Conservation (phyloP, 306 rosid genomes). For the Quercus variabilis region DNA sequence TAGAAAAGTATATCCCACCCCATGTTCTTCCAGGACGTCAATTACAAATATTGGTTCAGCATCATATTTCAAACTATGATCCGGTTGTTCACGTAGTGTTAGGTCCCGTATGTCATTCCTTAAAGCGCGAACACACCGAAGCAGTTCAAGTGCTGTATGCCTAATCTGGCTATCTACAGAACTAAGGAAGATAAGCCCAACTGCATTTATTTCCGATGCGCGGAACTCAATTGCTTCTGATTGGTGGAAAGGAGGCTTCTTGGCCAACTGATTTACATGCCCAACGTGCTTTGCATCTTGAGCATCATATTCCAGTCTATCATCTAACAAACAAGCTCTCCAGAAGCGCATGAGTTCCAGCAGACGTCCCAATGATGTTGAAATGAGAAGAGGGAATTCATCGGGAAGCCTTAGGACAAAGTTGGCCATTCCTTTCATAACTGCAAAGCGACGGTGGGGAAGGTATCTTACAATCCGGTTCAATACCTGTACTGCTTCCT, state of each 20-base stretch:
- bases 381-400: slow-evolving; percentile 98
- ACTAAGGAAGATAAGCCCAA: slow-evolving; percentile 95
- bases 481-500: slow-evolving; percentile 95
- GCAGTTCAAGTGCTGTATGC: slow-evolving; percentile 87
- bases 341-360: slow-evolving; percentile 98
- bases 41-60: slow-evolving; percentile 92
- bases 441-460: slow-evolving; percentile 97
- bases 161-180: slow-evolving; percentile 96
- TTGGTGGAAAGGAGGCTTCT: slow-evolving; percentile 72
- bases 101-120: slow-evolving; percentile 85
- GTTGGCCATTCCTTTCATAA: slow-evolving; percentile 96
- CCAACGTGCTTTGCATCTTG: slow-evolving; percentile 44
- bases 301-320: slow-evolving; percentile 60
- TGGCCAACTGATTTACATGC: slow-evolving; percentile 59
- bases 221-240: slow-evolving; percentile 80
- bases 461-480: slow-evolving; percentile 88
- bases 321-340: slow-evolving; percentile 94
- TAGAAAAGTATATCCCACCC: slow-evolving; percentile 50
- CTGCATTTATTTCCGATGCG: slow-evolving; percentile 93
- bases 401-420: slow-evolving; percentile 91
- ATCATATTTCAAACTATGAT: slow-evolving; percentile 66
- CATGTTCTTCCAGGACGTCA: slow-evolving; percentile 98
- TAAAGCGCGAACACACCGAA: slow-evolving; percentile 97
- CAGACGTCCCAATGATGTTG: slow-evolving; percentile 91
- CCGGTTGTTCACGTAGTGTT: slow-evolving; percentile 58